Evolutionary conservation across 805 yeast genomes (phyloP), one percentile per base, ranked within the genome.

Genomic region (Wickerhamiella shivajii): DNA sequence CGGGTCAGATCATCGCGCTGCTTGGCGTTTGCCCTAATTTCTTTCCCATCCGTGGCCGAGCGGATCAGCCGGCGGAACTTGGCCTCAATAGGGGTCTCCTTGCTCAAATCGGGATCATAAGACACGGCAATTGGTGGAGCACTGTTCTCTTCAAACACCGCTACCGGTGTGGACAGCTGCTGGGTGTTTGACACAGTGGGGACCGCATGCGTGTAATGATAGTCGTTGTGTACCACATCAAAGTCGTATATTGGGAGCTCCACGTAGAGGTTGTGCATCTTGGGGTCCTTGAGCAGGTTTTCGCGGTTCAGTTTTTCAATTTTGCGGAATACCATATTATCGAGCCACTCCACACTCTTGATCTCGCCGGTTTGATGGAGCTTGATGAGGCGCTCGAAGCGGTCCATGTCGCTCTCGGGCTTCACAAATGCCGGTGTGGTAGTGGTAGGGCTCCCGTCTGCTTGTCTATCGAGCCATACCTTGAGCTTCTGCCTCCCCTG

Each of bases 1-100:
- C 60, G 63, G 37, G 69, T 64, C 34, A 87, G 63, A 43, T 79
- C 78, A 40, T 76, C 83, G 44, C 95, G 63, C 22, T 76, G 64
- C 46, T 74, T 77, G 3, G 93, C 77, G 13, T 87, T 77, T 1
- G 98, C 98, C 45, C 85, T 81, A 29, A 81, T 62, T 38, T 84
- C 95, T 44, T 71, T 73, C 50, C 85, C 97, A 23, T 81, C 56
- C 18, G 79, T 67, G 5, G 43, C 39, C 31, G 78, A 71, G 53
- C 96, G 76, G 42, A 85, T 90, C 33, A 87, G 57, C 38, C 77
- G 72, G 43, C 93, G 71, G 50, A 77, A 83, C 51, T 87, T 90
- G 42, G 73, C 67, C 50, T 90, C 97, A 15, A 90, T 75, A 1
- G 95, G 94, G 46, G 87, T 93, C 39, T 67, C 71, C 14, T 62